phyloP scores from a whole-genome alignment of 176 grass and related monocot species.

The Panicum miliaceum region DNA sequence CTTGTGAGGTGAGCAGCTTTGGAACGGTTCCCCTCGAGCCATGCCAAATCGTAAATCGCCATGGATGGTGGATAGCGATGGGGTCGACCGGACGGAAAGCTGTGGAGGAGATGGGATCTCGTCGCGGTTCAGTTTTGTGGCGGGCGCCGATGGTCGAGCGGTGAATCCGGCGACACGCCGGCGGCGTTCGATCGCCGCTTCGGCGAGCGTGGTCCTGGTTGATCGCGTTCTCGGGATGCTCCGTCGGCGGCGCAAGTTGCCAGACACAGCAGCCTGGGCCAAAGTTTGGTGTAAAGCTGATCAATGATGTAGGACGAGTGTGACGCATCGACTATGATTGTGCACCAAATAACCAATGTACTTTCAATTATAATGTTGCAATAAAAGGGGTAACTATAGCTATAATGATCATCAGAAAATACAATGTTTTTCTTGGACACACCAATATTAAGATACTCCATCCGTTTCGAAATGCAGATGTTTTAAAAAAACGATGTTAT shows the following conservation, averaged over 20 bases:
- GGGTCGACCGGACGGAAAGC: background rate
- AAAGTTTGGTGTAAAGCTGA: too few species aligned
- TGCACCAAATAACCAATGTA: background rate
- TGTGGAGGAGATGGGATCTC: background rate
- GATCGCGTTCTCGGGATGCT: too few species aligned
- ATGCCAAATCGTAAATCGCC: background rate
- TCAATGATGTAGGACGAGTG: too few species aligned
- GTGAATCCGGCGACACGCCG: background rate
- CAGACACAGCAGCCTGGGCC: too few species aligned
- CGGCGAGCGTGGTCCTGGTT: background rate
- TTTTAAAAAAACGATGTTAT: too few species aligned
- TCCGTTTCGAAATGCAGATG: too few species aligned
- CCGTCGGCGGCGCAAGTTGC: too few species aligned
- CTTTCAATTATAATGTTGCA: too few species aligned
- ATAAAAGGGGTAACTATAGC: too few species aligned
- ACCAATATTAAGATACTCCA: too few species aligned
- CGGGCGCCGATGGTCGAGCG: background rate
- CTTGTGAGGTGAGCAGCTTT: background rate
- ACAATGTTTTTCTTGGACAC: too few species aligned
- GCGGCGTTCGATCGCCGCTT: background rate
- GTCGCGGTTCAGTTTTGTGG: background rate
- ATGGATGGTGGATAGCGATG: slow-evolving; percentile 1
- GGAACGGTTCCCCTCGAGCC: background rate
- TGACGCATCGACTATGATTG: background rate
- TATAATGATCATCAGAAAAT: too few species aligned